phyloP scores from a whole-genome alignment of 2,329 filamentous ascomycete genomes.

The Cercospora zeina region DNA sequence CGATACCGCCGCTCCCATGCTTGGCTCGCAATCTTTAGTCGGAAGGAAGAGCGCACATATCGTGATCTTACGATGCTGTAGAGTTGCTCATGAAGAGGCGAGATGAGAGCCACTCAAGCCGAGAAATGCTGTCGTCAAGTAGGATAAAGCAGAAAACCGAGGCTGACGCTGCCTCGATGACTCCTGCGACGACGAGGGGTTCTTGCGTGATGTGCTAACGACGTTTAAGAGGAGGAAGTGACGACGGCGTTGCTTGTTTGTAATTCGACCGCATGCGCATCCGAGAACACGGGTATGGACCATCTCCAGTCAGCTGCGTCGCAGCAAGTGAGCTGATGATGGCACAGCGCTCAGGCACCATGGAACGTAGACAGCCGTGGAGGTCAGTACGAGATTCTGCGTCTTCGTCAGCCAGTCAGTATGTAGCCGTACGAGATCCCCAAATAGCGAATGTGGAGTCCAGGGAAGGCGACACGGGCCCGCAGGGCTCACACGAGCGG shows the following conservation, averaged over 20 bases:
- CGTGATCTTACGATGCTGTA: not conserved
- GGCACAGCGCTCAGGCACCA: not conserved
- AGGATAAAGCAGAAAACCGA: not conserved
- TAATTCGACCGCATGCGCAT: no score
- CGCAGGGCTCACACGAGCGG: not conserved
- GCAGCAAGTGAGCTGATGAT: constrained; percentile 7
- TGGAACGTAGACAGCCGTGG: not conserved
- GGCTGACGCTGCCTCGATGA: not conserved
- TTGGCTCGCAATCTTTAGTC: not conserved
- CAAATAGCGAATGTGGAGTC: not conserved
- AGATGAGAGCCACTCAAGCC: not conserved
- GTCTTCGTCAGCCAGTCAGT: not conserved
- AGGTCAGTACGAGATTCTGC: not conserved
- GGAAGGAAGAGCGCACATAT: not conserved
- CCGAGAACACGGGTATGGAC: not conserved
- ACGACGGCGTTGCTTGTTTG: not conserved
- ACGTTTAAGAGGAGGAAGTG: not conserved
- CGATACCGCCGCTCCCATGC: not conserved
- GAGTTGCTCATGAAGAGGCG: not conserved
- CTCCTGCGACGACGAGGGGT: not conserved
- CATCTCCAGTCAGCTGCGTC: constrained; percentile 11
- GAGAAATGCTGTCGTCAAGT: not conserved
- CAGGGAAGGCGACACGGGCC: not conserved
- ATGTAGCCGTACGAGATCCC: not conserved
- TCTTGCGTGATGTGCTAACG: not conserved